These are phyloP conservation scores for Cytospora piceae DNA, from an alignment of 2,329 filamentous ascomycete genomes.

Conservation along the genomic window DNA sequence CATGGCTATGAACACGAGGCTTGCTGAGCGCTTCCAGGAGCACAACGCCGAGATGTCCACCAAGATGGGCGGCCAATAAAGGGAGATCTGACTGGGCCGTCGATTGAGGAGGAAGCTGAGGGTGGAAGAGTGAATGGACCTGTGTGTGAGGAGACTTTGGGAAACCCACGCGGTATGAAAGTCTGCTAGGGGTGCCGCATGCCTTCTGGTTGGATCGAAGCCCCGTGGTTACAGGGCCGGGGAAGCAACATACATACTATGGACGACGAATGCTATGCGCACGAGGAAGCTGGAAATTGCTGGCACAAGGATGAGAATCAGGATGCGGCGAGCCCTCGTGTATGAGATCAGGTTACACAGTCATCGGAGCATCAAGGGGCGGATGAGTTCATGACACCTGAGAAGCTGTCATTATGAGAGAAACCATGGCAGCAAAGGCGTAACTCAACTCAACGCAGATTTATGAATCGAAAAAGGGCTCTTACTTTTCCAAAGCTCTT, in stretches of 20 bases:
- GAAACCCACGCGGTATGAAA: background rate
- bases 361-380: background rate
- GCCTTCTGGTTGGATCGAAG: background rate
- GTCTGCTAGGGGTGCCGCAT: background rate
- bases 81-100: background rate
- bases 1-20: conserved; percentile 86
- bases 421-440: conserved; percentile 1
- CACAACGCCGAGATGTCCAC: conserved; percentile 64
- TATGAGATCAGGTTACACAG: background rate
- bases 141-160: background rate
- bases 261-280: background rate
- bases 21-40: conserved; percentile 87
- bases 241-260: background rate
- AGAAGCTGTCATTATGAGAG: background rate
- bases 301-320: background rate
- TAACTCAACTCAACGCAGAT: conserved; percentile 13
- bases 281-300: background rate
- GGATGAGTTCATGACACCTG: background rate
- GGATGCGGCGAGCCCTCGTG: background rate
- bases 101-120: background rate
- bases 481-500: conserved; percentile 1
- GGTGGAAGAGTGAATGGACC: background rate
- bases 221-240: background rate
- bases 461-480: background rate
- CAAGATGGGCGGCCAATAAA: conserved; percentile 54